A percentile compares a stretch with the other conserved stretches of the same genome.
Conservation (phyloP, 202 grass and related monocot genomes). For the Hordeum pubiflorum region DNA sequence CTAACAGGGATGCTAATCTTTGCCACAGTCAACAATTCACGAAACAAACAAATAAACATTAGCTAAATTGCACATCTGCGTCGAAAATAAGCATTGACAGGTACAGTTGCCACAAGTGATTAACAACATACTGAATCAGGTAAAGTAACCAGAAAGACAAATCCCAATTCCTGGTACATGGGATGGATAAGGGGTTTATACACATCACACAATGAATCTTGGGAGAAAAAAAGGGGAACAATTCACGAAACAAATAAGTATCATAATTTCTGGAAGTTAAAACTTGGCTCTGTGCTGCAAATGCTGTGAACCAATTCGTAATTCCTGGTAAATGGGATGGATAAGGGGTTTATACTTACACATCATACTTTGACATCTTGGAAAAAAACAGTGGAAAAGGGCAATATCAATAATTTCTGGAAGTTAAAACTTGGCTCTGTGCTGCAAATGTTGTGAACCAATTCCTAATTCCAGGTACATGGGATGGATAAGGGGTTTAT, state of each 20-base stretch:
- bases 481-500: neutral
- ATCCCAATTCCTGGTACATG: neutral
- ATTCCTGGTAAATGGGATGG: too few species aligned
- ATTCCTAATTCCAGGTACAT: neutral
- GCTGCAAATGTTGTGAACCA: too few species aligned
- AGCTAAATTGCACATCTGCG: neutral
- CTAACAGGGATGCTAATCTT: neutral
- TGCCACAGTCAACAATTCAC: neutral
- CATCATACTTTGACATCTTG: too few species aligned
- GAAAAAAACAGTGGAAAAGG: too few species aligned
- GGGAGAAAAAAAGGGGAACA: neutral
- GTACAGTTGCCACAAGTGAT: neutral
- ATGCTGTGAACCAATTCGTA: too few species aligned
- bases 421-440: neutral
- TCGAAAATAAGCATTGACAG: neutral
- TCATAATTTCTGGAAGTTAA: neutral
- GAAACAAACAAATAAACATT: neutral
- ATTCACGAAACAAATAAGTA: neutral
- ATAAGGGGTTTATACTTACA: too few species aligned
- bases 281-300: neutral
- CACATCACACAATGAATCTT: neutral
- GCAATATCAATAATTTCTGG: neutral
- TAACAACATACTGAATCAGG: neutral
- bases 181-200: neutral
- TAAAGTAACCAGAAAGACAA: neutral